Conservation (phyloP, 805 yeast genomes). For the Candida chauliodis region DNA sequence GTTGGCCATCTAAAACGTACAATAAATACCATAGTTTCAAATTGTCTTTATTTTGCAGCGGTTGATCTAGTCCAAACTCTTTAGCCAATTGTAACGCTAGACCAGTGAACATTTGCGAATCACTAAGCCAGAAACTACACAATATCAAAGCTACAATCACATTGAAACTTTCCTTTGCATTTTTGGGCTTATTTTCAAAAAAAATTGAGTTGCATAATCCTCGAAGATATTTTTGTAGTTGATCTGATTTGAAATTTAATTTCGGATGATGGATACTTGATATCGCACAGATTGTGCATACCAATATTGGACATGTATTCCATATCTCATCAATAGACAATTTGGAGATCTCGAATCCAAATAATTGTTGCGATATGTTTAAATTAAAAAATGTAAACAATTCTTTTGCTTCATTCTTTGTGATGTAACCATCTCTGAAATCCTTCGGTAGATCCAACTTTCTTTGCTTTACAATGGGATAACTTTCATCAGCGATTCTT, state of each 20-base stretch:
- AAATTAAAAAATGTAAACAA: slow-evolving; percentile 50
- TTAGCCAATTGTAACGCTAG: slow-evolving; percentile 65
- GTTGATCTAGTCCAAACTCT: slow-evolving; percentile 44
- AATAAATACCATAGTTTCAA: slow-evolving; percentile 64
- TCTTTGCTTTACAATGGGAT: not conserved
- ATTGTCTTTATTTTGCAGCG: slow-evolving; percentile 36
- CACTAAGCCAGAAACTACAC: slow-evolving; percentile 67
- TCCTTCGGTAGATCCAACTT: slow-evolving; percentile 18
- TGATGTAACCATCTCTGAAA: slow-evolving; percentile 34
- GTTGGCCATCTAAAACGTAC: slow-evolving; percentile 66
- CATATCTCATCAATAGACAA: slow-evolving; percentile 49
- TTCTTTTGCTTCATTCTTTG: slow-evolving; percentile 41
- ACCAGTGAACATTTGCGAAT: slow-evolving; percentile 63
- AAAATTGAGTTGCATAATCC: slow-evolving; percentile 32
- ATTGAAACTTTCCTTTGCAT: slow-evolving; percentile 50
- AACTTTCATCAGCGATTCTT: not conserved
- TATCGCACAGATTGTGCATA: slow-evolving; percentile 58
- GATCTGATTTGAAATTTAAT: slow-evolving; percentile 25
- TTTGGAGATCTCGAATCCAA: slow-evolving; percentile 58
- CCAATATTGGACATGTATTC: slow-evolving; percentile 53
- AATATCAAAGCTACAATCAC: slow-evolving; percentile 61
- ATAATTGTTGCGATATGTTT: slow-evolving; percentile 58
- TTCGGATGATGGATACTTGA: slow-evolving; percentile 59
- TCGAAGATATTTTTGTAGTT: slow-evolving; percentile 29
- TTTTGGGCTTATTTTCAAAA: slow-evolving; percentile 34